Evolutionary conservation across 2,329 filamentous ascomycete species (phyloP).

Genomic region (Helicocarpus griseus): DNA sequence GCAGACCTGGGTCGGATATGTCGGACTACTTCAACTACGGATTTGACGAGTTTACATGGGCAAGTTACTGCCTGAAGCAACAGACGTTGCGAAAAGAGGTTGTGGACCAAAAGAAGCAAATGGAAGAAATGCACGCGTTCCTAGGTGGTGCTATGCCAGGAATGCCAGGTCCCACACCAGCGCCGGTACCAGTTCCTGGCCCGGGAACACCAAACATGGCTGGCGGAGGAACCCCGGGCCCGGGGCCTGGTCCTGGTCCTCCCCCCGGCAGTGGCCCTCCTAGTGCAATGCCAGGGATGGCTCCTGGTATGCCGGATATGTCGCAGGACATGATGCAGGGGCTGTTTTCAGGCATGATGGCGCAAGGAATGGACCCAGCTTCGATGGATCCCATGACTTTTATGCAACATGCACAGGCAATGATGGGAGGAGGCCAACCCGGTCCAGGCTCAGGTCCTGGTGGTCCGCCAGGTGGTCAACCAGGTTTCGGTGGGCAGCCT

Average conservation of each 20-base stretch:
- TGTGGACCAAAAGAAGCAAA: conserved; percentile 65
- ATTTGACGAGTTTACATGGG: conserved; percentile 98
- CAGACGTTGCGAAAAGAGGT: conserved; percentile 68
- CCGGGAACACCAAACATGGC: conserved; percentile 2
- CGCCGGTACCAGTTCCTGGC: conserved; percentile 21
- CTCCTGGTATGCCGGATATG: conserved; percentile 41
- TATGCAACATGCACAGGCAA: conserved; percentile 44
- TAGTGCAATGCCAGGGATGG: conserved; percentile 27
- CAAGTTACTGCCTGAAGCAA: conserved; percentile 84
- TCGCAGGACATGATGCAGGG: conserved; percentile 49
- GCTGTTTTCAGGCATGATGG: conserved; percentile 47
- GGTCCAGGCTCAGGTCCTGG: conserved; percentile 19
- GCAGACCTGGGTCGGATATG: conserved; percentile 84
- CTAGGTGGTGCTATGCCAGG: conserved; percentile 37
- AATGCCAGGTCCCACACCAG: conserved; percentile 15
- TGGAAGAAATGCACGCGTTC: conserved; percentile 53
- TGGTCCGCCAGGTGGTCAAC: conserved; percentile 26
- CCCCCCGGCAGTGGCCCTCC: conserved; percentile 10
- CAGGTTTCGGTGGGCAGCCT: conserved; percentile 25
- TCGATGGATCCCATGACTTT: conserved; percentile 46
- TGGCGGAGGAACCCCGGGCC: conserved; percentile 2
- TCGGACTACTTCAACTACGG: conserved; percentile 99
- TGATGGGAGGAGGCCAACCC: conserved; percentile 36
- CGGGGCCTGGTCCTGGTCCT: conserved; percentile 8
- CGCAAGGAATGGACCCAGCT: conserved; percentile 44